A percentile compares a stretch with the other conserved stretches of the same genome.
phyloP scores from a whole-genome alignment of 805 yeast species.

The Kregervanrija fluxuum region DNA sequence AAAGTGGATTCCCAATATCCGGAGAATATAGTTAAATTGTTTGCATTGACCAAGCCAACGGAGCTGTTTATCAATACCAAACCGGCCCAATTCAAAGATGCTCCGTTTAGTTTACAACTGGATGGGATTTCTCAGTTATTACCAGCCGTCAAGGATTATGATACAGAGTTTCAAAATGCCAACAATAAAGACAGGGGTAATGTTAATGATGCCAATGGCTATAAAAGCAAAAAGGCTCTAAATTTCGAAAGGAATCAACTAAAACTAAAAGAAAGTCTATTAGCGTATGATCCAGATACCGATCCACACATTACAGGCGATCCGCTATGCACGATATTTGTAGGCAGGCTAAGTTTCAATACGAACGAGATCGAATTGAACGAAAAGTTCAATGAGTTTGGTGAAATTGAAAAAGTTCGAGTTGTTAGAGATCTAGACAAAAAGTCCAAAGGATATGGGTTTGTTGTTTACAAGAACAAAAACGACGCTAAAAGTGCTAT shows the following conservation, averaged over 20 bases:
- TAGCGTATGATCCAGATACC: conserved; percentile 45
- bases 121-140: too few species aligned
- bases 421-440: conserved; percentile 49
- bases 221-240: conserved; percentile 20
- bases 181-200: neutral
- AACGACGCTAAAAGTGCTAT: conserved; percentile 56
- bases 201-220: conserved; percentile 13
- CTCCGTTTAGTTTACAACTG: too few species aligned
- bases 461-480: conserved; percentile 60
- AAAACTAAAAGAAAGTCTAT: conserved; percentile 29
- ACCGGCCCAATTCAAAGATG: too few species aligned
- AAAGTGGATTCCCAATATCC: too few species aligned
- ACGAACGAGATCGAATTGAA: conserved; percentile 64
- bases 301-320: conserved; percentile 60
- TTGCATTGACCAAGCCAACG: too few species aligned
- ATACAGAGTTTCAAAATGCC: too few species aligned
- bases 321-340: conserved; percentile 72
- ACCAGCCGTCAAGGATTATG: too few species aligned
- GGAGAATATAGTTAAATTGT: too few species aligned
- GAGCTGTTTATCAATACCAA: too few species aligned
- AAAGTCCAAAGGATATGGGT: conserved; percentile 64
- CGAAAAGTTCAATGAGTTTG: conserved; percentile 54
- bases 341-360: conserved; percentile 62
- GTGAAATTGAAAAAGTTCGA: conserved; percentile 57
- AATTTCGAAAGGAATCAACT: conserved; percentile 4